A percentile compares a stretch with the other conserved stretches of the same genome.
These are phyloP conservation scores for Xylaria scruposa DNA, from an alignment of 495 filamentous ascomycete species.

Conservation along the genomic window DNA sequence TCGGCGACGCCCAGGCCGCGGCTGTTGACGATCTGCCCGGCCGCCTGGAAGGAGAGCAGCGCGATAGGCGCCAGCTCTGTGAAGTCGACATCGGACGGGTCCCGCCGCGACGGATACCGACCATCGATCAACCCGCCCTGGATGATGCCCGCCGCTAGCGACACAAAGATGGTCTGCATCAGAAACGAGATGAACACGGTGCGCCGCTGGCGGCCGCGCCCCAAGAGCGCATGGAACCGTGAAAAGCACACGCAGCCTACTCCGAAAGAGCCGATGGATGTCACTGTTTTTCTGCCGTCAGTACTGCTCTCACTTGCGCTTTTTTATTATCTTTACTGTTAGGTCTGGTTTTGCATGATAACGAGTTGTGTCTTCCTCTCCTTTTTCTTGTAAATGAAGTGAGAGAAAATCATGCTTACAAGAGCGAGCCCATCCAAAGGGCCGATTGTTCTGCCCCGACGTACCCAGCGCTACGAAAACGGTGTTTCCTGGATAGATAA, in stretches of 20 bases:
- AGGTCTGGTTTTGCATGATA: not conserved
- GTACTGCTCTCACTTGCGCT: not conserved
- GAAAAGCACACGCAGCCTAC: constrained; percentile 38
- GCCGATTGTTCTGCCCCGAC: constrained; percentile 37
- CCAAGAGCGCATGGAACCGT: constrained; percentile 35
- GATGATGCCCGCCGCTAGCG: constrained; percentile 65
- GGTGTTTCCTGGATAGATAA: constrained; percentile 33
- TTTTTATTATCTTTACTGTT: not conserved
- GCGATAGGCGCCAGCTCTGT: constrained; percentile 61
- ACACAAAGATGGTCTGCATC: constrained; percentile 61
- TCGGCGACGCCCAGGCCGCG: constrained; percentile 69
- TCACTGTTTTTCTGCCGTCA: constrained; percentile 13
- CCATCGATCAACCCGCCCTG: constrained; percentile 44
- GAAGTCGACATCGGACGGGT: constrained; percentile 41
- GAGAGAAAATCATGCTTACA: constrained; percentile 22
- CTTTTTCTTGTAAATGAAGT: not conserved
- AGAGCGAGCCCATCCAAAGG: constrained; percentile 40
- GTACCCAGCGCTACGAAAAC: constrained; percentile 40
- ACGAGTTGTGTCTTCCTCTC: not conserved
- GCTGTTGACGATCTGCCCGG: constrained; percentile 70
- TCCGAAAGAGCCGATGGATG: constrained; percentile 39
- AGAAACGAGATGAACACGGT: constrained; percentile 64
- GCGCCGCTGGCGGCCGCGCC: constrained; percentile 51
- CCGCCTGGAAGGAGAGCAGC: constrained; percentile 73
- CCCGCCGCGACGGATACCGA: constrained; percentile 34